Base-by-base conservation (phyloP, 345 rosid species). In the Gynandropsis gynandra region DNA sequence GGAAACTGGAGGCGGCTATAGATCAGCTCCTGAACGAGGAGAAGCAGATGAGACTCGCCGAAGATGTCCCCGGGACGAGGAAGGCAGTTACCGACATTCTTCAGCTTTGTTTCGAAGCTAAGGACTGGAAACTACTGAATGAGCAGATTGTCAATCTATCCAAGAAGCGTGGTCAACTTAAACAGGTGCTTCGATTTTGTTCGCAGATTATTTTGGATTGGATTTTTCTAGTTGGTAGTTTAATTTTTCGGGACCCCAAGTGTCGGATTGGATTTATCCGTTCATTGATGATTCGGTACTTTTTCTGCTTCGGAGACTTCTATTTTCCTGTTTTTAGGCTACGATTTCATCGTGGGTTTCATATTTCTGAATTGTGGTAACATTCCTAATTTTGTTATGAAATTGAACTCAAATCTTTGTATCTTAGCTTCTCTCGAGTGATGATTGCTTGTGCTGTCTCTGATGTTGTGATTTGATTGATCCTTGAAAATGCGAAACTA, bases 131-230 rank as follows among this genome's bases (percentile, higher is more conserved):
- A 63, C 44, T 81, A 41, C 42, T 66, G 11, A 66, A 66, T n/a
- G 71, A 66, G 52, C 98, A 92, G 73, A 92, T 92, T 70, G 57
- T 81, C 36, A 72, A 80, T 52, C 64, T 92, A 16, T 84, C 98
- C 10, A 92, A 92, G 64, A 86, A 86, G 48, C 95, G 98, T 18
- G 98, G 96, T 13, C 96, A 87, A 69, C 93, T 92, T 20, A 92
- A 92, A 70, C 96, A 92, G 96, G 98, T 90, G 16, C 20, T 31
- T 31, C 1, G 18, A 18, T 43, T 64, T 50, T 27, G 0, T 11
- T 24, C 29, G 29, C 29, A 24, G 5, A 24, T 24, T 2, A 24
- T 24, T 24, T 24, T 2, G 29, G 3, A 54, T 50, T 4, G 20
- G 3, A 54, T 53, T 56, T 24, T 41, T 16, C 53, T n/a, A 20